Percentiles rank a stretch among this genome's conserved stretches.
phyloP scores from a whole-genome alignment of 805 yeast species.

The Lipomyces yamanashiensis region DNA sequence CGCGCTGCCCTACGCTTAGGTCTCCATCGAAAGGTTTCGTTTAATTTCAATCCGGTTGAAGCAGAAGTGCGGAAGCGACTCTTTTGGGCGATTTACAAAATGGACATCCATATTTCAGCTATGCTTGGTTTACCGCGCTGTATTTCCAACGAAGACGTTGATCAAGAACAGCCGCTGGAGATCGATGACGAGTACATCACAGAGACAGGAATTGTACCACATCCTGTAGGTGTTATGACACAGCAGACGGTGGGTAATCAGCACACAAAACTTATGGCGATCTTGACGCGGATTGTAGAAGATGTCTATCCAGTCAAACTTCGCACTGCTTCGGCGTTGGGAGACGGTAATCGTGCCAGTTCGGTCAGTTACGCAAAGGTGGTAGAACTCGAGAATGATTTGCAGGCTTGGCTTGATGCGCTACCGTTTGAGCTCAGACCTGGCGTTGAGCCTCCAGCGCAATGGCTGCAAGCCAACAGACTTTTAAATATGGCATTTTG shows the following conservation, averaged over 20 bases:
- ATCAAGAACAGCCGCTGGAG: constrained; percentile 84
- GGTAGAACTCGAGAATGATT: constrained; percentile 66
- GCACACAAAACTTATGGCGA: constrained; percentile 74
- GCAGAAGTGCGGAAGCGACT: constrained; percentile 81
- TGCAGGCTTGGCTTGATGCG: constrained; percentile 71
- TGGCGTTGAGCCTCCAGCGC: constrained; percentile 67
- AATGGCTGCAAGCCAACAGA: constrained; percentile 74
- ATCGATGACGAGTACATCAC: constrained; percentile 87
- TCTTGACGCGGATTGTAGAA: constrained; percentile 71
- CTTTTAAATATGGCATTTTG: constrained; percentile 51
- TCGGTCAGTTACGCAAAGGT: constrained; percentile 47
- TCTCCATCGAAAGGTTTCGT: constrained; percentile 71
- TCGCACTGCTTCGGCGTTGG: constrained; percentile 15
- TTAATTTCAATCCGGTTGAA: constrained; percentile 73
- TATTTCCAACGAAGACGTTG: constrained; percentile 76
- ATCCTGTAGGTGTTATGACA: constrained; percentile 48
- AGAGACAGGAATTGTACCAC: constrained; percentile 58
- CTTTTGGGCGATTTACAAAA: constrained; percentile 87
- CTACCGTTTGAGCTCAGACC: constrained; percentile 76
- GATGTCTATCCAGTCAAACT: constrained; percentile 73
- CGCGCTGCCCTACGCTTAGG: constrained; percentile 84
- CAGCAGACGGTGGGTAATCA: constrained; percentile 78
- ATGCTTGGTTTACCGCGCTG: constrained; percentile 84
- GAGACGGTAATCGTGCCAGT: constrained; percentile 27
- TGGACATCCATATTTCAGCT: constrained; percentile 88